These are phyloP conservation scores for Trichothecium roseum DNA, from an alignment of 2,329 filamentous ascomycete species.

Conservation along the genomic window DNA sequence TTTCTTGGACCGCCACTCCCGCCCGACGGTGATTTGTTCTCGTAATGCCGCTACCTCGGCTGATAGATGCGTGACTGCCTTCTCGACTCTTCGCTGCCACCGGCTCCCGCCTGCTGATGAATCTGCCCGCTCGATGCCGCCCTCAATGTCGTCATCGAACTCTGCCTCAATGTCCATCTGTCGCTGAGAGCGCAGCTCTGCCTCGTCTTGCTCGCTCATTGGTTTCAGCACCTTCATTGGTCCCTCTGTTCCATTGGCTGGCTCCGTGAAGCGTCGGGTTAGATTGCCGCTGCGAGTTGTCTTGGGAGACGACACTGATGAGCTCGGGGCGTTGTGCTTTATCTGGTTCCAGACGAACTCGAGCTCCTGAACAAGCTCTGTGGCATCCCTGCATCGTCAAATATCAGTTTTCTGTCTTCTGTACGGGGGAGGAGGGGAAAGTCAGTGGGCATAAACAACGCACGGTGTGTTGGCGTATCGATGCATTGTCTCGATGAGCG, in stretches of 20 bases:
- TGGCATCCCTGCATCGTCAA: conserved; percentile 50
- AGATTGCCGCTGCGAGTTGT: conserved; percentile 16
- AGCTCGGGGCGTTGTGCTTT: conserved; percentile 68
- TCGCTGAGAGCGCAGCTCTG: conserved; percentile 42
- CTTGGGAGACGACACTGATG: conserved; percentile 46
- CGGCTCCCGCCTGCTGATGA: conserved; percentile 31
- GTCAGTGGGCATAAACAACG: conserved; percentile 8
- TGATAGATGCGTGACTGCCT: conserved; percentile 77
- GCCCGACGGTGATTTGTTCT: conserved; percentile 75
- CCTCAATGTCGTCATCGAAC: conserved; percentile 22
- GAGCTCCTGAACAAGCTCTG: conserved; percentile 83
- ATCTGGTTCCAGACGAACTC: conserved; percentile 99
- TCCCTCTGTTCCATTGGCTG: conserved; percentile 36
- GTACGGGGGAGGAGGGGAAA: not conserved
- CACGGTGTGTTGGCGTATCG: conserved; percentile 79
- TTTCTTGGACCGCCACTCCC: conserved; percentile 58
- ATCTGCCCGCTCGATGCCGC: not conserved
- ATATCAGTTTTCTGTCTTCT: conserved; percentile 9
- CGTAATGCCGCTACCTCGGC: conserved; percentile 85
- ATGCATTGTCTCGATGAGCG: conserved; percentile 94
- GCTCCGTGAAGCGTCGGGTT: conserved; percentile 34
- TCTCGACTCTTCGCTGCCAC: conserved; percentile 78
- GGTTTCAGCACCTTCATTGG: conserved; percentile 68
- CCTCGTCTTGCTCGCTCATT: conserved; percentile 74
- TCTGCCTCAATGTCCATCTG: conserved; percentile 35